Conservation (phyloP, 2,329 filamentous ascomycete genomes). For the Tolypocladium guangdongense region DNA sequence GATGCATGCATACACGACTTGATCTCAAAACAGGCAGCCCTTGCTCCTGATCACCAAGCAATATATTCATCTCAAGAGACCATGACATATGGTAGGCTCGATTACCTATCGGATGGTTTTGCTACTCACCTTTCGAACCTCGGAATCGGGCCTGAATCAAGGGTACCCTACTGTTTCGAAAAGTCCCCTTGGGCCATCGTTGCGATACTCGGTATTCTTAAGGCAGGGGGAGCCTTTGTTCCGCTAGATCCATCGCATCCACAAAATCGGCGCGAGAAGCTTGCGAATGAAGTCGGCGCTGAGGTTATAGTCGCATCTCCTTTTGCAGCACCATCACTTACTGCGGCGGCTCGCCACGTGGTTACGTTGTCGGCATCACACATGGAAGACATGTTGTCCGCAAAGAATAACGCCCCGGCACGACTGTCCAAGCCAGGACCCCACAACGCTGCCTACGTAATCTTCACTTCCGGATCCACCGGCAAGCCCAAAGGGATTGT, state of each 20-base stretch:
- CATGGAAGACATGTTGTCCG: background rate
- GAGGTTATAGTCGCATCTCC: background rate
- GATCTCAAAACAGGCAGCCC: background rate
- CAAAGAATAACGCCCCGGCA: background rate
- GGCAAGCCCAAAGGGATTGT: conserved; percentile 15
- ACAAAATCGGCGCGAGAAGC: background rate
- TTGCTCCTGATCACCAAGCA: background rate
- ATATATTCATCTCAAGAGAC: background rate
- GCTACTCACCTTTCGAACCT: background rate
- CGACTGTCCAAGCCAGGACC: too few species aligned
- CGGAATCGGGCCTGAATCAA: background rate
- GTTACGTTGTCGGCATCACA: background rate
- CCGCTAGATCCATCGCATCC: conserved; percentile 13
- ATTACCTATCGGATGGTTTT: background rate
- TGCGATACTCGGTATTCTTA: conserved; percentile 12
- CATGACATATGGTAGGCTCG: background rate
- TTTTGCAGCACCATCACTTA: background rate
- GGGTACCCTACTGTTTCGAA: background rate
- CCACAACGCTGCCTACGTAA: conserved; percentile 10
- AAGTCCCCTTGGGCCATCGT: conserved; percentile 6
- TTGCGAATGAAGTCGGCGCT: background rate
- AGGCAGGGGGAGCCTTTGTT: conserved; percentile 14
- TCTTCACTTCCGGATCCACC: conserved; percentile 17
- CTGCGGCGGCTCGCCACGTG: background rate
- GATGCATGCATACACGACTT: background rate